A percentile compares a stretch with the other conserved stretches of the same genome.
phyloP scores from a whole-genome alignment of 805 yeast genomes.

The Cyberlindnera euphorbiiphila region DNA sequence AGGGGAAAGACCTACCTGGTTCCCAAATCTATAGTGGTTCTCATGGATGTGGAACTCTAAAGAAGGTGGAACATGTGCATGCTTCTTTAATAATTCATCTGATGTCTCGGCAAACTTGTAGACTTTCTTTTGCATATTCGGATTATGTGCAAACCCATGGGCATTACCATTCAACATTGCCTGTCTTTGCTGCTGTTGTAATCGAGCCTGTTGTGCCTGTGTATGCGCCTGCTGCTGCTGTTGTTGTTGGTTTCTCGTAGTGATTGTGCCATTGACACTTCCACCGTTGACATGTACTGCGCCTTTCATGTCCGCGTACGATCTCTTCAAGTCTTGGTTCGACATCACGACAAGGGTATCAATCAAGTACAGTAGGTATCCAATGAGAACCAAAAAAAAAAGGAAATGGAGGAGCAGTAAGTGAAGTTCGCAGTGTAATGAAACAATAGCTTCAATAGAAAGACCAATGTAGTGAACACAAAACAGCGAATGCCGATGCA shows the following conservation, averaged over 20 bases:
- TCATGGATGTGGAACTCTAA: constrained; percentile 87
- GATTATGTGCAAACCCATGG: constrained; percentile 20
- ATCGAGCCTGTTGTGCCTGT: constrained; percentile 22
- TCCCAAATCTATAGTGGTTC: constrained; percentile 87
- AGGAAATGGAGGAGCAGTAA: no score
- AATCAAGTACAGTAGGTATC: no score
- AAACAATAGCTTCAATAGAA: no score
- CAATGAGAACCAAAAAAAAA: no score
- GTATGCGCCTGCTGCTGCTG: constrained; percentile 25
- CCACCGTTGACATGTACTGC: constrained; percentile 9
- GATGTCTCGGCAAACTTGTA: constrained; percentile 66
- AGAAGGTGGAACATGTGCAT: constrained; percentile 72
- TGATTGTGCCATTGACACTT: constrained; percentile 10
- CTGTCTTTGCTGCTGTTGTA: constrained; percentile 28
- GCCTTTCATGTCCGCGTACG: constrained; percentile 20
- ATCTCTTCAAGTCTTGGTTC: constrained; percentile 16
- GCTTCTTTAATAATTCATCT: constrained; percentile 71
- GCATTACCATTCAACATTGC: constrained; percentile 31
- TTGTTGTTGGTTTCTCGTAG: constrained; percentile 20
- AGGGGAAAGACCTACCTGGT: constrained; percentile 44
- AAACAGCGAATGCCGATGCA: no score
- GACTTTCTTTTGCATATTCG: constrained; percentile 34
- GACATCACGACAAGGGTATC: constrained; percentile 5
- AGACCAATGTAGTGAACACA: no score
- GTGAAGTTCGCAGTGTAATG: no score